Base-by-base conservation (phyloP, 1,284 basidiomycete genomes). In the Coniferiporia sulphurascens region DNA sequence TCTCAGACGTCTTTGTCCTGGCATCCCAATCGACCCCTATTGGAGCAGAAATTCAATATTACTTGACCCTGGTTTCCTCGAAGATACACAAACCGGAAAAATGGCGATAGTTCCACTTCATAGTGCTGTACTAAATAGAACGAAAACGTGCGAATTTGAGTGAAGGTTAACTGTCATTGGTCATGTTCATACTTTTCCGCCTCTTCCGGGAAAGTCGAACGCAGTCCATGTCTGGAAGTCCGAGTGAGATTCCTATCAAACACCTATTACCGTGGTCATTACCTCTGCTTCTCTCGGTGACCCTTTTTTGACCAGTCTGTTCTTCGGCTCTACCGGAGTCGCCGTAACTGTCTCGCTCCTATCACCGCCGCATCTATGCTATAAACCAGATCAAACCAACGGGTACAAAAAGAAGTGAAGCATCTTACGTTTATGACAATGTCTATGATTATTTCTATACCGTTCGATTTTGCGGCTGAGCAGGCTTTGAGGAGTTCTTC, bases 341-440 rank as follows among this genome's bases (percentile, higher is more conserved):
- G 85, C 94, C n/a, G 74, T 68, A 72, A 95, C 91, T 1, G 71
- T 76, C 73, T 98, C 94, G 8, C 73, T 73, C 66, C 85, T 78
- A 72, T 98, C 95, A 4, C 86, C 95, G 27, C 95, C 95, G 34
- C 88, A 71, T 71, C 90, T 91, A 66, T 91, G 89, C 89, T 91
- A 52, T 9, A 43, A 22, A 34, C 32, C 49, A 48, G 15, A n/a
- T 49, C 46, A 46, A 48, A 51, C 32, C 21, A 51, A 46, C 13
- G 1, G 4, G 36, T 38, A n/a, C 41, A 49, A 48, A 55, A 38
- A 51, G 56, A 54, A 59, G 48, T 27, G 41, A 53, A 56, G 59
- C 22, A 34, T 8, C 79, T 69, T 63, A 91, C 89, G 70, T 90
- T 90, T 56, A 92, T 74, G 2, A 92, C 85, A 1, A 89, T 86